Percentiles rank a stretch among this genome's conserved stretches.
Evolutionary conservation across 345 rosid species (phyloP).

Genomic region (Balakata baccata): DNA sequence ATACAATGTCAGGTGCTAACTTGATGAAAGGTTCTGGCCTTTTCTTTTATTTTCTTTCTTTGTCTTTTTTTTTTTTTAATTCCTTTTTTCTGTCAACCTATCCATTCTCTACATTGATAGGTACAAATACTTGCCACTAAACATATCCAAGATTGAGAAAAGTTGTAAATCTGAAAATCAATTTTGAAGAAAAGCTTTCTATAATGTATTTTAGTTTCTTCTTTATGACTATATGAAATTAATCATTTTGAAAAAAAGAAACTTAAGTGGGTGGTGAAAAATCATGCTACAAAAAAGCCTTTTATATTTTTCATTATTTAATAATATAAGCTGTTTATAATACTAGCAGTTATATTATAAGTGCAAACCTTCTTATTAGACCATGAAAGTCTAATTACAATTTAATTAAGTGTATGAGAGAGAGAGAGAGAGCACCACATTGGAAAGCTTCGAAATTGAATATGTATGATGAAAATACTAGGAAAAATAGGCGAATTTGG

Average conservation of each 20-base stretch:
- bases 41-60: background rate
- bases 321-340: background rate
- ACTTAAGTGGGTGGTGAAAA: background rate
- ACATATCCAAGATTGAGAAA: background rate
- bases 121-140: background rate
- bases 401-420: background rate
- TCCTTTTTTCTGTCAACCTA: background rate
- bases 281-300: background rate
- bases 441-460: background rate
- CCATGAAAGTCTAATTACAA: background rate
- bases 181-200: background rate
- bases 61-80: background rate
- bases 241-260: background rate
- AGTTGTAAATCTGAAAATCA: background rate
- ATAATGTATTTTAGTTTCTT: background rate
- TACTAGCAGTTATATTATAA: background rate
- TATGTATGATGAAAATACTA: background rate
- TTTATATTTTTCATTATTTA: background rate
- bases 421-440: background rate
- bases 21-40: background rate
- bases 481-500: background rate
- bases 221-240: background rate
- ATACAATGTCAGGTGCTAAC: background rate
- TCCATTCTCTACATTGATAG: too few species aligned
- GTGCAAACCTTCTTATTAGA: too few species aligned